Evolutionary conservation across 306 rosid genomes (phyloP).

Genomic region (Cajanus cajan): DNA sequence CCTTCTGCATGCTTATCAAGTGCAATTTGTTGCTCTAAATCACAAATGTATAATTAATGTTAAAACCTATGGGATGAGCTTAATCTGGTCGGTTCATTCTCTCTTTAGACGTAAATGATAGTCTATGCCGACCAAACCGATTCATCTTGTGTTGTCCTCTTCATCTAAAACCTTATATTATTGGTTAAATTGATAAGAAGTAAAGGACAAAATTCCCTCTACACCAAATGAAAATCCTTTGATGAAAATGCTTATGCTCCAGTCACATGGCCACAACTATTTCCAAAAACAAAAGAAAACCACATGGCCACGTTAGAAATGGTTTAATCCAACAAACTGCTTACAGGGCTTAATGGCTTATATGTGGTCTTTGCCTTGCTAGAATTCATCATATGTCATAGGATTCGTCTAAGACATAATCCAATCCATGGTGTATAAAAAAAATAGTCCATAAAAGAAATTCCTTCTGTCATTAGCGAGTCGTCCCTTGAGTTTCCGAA

Average conservation of each 20-base stretch:
- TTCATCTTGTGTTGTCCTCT: slow-evolving; percentile 31
- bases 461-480: neutral
- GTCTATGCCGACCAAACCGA: slow-evolving; percentile 34
- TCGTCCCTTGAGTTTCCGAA: neutral
- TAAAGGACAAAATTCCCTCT: neutral
- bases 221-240: slow-evolving; percentile 4
- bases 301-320: slow-evolving; percentile 35
- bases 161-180: neutral
- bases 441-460: neutral
- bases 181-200: neutral
- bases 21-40: slow-evolving; percentile 13
- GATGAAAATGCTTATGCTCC: slow-evolving; percentile 25
- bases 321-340: slow-evolving; percentile 19
- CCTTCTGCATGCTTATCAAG: neutral
- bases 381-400: neutral
- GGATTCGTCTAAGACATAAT: neutral
- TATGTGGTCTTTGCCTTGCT: neutral
- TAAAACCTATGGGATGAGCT: neutral
- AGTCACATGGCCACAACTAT: slow-evolving; percentile 33
- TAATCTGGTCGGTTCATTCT: neutral
- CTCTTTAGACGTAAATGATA: neutral
- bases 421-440: neutral
- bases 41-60: neutral
- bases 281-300: neutral
- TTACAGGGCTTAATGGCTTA: neutral